phyloP scores from a whole-genome alignment of 768 basidiomycete species.

The Hypholoma fasciculare region DNA sequence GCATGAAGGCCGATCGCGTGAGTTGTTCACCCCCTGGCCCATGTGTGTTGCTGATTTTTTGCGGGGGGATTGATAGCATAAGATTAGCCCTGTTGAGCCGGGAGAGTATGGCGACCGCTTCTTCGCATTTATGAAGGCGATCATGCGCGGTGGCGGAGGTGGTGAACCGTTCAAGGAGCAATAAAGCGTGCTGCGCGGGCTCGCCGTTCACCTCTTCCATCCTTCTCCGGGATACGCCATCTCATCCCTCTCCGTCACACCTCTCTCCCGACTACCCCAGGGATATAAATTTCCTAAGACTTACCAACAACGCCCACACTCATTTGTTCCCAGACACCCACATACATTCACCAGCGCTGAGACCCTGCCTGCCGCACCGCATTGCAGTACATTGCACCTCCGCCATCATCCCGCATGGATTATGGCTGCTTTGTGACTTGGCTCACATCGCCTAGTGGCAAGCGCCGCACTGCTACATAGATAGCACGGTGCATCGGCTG shows the following conservation, averaged over 20 bases:
- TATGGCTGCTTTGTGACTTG: neutral
- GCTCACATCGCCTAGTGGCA: neutral
- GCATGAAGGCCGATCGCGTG: constrained; percentile 79
- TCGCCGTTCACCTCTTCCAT: neutral
- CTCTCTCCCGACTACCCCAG: neutral
- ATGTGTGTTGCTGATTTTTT: constrained; percentile 1
- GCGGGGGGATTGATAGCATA: constrained; percentile 58
- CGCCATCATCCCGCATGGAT: neutral
- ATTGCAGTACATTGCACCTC: no score
- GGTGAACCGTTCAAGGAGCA: constrained; percentile 43
- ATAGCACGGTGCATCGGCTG: no score
- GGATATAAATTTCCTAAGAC: neutral
- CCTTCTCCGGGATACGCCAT: neutral
- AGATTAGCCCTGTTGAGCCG: constrained; percentile 92
- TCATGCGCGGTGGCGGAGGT: constrained; percentile 81
- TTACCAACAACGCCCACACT: neutral
- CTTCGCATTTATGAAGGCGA: constrained; percentile 80
- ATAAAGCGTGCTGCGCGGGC: neutral
- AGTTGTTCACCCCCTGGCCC: no score
- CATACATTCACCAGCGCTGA: neutral
- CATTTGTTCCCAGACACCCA: neutral
- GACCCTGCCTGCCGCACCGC: neutral
- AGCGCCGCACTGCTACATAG: neutral
- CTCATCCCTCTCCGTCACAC: neutral
- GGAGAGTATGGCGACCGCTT: constrained; percentile 88